Evolutionary conservation across 1,284 basidiomycete genomes (phyloP).

Genomic region (Amylostereum chailletii): DNA sequence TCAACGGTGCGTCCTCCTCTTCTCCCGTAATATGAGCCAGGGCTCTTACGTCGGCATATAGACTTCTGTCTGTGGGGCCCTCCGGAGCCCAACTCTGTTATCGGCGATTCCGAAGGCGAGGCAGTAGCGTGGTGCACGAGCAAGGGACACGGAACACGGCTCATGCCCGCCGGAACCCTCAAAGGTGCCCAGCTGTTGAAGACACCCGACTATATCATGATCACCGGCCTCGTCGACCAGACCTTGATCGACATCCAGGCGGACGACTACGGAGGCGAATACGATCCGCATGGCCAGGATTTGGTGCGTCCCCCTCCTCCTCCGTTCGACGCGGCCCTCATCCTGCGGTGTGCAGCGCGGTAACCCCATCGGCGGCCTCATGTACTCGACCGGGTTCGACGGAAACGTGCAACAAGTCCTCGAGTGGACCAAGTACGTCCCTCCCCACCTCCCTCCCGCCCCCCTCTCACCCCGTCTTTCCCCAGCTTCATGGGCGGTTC

Average conservation of each 20-base stretch:
- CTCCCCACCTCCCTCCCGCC: no score
- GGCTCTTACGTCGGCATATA: constrained; percentile 10
- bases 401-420: constrained; percentile 28
- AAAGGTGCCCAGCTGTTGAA: constrained; percentile 58
- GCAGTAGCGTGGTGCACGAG: constrained; percentile 73
- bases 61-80: constrained; percentile 65
- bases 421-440: constrained; percentile 50
- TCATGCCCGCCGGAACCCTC: constrained; percentile 55
- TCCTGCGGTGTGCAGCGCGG: background rate
- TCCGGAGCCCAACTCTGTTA: constrained; percentile 31
- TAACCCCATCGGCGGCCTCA: background rate
- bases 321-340: no score
- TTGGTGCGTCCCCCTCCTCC: constrained; percentile 20
- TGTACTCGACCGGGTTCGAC: constrained; percentile 10
- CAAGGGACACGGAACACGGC: constrained; percentile 53
- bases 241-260: constrained; percentile 40
- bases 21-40: constrained; percentile 7
- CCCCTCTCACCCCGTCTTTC: background rate
- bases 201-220: constrained; percentile 58
- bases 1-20: constrained; percentile 34
- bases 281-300: constrained; percentile 56
- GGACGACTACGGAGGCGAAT: constrained; percentile 61
- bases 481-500: constrained; percentile 45
- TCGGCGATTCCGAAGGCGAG: constrained; percentile 59
- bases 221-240: constrained; percentile 59